A percentile compares a stretch with the other conserved stretches of the same genome.
These are phyloP conservation scores for Boeremia exigua DNA, from an alignment of 2,329 filamentous ascomycete genomes.

Conservation along the genomic window DNA sequence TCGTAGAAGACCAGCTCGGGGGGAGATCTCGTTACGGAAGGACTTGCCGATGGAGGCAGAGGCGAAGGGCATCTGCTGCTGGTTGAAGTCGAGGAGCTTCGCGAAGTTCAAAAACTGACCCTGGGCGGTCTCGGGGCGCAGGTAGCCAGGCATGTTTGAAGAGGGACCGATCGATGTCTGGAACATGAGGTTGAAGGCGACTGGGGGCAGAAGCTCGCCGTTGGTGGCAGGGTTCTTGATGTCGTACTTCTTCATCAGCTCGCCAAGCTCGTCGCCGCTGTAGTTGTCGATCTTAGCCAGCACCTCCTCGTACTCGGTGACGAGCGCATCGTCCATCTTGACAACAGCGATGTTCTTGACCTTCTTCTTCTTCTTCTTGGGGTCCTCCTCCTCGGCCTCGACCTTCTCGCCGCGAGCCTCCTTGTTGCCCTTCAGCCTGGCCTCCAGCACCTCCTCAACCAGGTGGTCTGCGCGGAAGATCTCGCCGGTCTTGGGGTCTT, in stretches of 20 bases:
- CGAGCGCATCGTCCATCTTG: constrained; percentile 84
- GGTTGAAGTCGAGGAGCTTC: constrained; percentile 96
- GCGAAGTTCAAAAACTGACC: constrained; percentile 98
- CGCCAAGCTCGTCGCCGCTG: constrained; percentile 81
- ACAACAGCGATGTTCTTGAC: constrained; percentile 67
- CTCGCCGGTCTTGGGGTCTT: constrained; percentile 96
- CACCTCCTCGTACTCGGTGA: constrained; percentile 88
- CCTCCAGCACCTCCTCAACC: constrained; percentile 91
- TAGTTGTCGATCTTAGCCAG: constrained; percentile 97
- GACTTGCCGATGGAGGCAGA: constrained; percentile 98
- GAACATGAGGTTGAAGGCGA: constrained; percentile 99
- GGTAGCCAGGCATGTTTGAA: constrained; percentile 74
- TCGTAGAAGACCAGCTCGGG: constrained; percentile 85
- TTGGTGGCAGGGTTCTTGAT: constrained; percentile 86
- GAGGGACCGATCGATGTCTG: constrained; percentile 92
- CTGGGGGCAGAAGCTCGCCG: constrained; percentile 76
- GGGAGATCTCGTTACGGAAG: constrained; percentile 97
- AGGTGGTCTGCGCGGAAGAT: constrained; percentile 96
- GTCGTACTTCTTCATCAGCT: constrained; percentile 85
- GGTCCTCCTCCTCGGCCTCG: constrained; percentile 75
- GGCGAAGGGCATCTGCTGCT: constrained; percentile 93
- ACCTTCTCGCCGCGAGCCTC: constrained; percentile 84
- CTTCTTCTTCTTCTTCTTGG: constrained; percentile 91
- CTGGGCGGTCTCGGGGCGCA: constrained; percentile 87
- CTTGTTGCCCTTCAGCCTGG: constrained; percentile 86